Evolutionary conservation across 306 rosid genomes (phyloP), one percentile per base, ranked within the genome.

Genomic region (Amphicarpaea edgeworthii): DNA sequence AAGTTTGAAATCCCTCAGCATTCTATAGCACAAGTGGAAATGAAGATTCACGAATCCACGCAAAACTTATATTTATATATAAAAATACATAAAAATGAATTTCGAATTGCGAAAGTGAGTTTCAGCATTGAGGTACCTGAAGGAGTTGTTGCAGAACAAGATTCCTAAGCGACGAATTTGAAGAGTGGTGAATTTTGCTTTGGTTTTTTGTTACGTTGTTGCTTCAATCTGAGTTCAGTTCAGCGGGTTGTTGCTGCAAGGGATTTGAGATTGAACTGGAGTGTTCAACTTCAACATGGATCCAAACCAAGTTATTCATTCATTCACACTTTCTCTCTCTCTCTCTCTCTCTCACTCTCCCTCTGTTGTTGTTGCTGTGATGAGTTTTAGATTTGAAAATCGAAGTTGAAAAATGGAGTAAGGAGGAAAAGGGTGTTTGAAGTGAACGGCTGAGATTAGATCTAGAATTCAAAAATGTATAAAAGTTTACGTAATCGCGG

Each of bases 1-100:
- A 60, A 84, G 79, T 32, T 90, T 95, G 73, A 76, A 88, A 72
- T 95, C 98, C 85, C 90, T 87, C 77, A 90, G 75, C 98, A 95
- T 95, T 81, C 97, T 95, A 30, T 4, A 70, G 47, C 37, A 54
- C 32, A 4, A 16, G 63, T 49, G 5, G 6, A 34, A 34, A 34
- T 30, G 37, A 32, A 38, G 7, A n/a, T 12, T 67, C 49, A 77
- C 1, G 10, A 32, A 72, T 3, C 1, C 1, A 60, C 5, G 41
- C 38, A 21, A 42, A 54, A 24, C 16, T 8, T n/a, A n/a, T n/a
- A n/a, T n/a, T n/a, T n/a, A n/a, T n/a, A n/a, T n/a, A n/a, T n/a
- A n/a, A n/a, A n/a, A 9, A 61, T 50, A 20, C 0, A 61, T 20
- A 4, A 4, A 12, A 21, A 2, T 42, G 60, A 28, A 30, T 6